phyloP scores from a whole-genome alignment of 768 basidiomycete species.

The Dentipellis fragilis region DNA sequence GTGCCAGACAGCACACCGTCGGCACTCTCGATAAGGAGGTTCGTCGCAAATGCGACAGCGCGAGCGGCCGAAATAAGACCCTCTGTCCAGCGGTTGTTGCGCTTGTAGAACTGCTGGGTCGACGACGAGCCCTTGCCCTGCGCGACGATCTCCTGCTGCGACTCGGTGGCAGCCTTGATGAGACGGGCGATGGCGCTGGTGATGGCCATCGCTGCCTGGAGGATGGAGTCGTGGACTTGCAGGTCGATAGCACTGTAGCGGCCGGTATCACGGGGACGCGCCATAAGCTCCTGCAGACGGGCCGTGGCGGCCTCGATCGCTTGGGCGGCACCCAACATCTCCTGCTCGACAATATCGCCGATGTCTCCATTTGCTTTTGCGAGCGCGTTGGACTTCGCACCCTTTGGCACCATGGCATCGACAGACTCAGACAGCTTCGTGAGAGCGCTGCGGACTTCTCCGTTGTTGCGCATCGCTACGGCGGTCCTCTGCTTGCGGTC shows the following conservation, averaged over 20 bases:
- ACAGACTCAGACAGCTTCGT: slow-evolving; percentile 80
- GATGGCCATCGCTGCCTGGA: slow-evolving; percentile 88
- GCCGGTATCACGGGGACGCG: slow-evolving; percentile 78
- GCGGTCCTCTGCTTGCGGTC: slow-evolving; percentile 66
- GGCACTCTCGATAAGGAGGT: slow-evolving; percentile 90
- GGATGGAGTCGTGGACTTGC: slow-evolving; percentile 96
- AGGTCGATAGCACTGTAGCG: slow-evolving; percentile 87
- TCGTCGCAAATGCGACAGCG: slow-evolving; percentile 94
- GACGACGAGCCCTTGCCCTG: slow-evolving; percentile 91
- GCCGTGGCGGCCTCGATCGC: slow-evolving; percentile 92
- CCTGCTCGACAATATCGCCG: slow-evolving; percentile 91
- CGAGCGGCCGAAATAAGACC: slow-evolving; percentile 97
- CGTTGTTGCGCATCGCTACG: slow-evolving; percentile 82
- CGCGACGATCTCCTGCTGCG: slow-evolving; percentile 95
- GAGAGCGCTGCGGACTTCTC: slow-evolving; percentile 73
- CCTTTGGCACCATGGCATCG: slow-evolving; percentile 76
- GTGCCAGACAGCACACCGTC: slow-evolving; percentile 96
- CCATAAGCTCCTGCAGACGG: slow-evolving; percentile 84
- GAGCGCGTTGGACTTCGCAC: slow-evolving; percentile 54
- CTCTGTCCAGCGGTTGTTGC: slow-evolving; percentile 99
- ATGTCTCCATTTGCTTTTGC: slow-evolving; percentile 84
- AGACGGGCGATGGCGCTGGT: slow-evolving; percentile 90
- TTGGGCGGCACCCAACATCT: slow-evolving; percentile 87
- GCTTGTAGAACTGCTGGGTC: slow-evolving; percentile 96
- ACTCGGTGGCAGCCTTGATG: slow-evolving; percentile 94